phyloP scores from a whole-genome alignment of 169 alveolate genomes.

The Blepharisma undulans region DNA sequence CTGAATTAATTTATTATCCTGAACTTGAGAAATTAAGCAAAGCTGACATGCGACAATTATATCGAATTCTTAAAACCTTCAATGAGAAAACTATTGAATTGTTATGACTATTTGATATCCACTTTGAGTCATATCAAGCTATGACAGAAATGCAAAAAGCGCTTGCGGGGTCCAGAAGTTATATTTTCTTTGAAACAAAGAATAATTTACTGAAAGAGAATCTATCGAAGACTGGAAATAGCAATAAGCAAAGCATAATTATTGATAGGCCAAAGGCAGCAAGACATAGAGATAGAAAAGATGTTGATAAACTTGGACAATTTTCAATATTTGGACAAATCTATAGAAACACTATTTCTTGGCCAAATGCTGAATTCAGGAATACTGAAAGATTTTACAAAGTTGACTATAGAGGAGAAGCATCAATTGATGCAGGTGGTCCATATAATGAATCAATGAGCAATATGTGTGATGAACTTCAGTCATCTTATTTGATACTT shows the following conservation, averaged over 20 bases:
- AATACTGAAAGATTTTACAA: constrained; percentile 20
- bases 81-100: neutral
- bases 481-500: constrained; percentile 53
- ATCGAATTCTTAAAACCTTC: neutral
- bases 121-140: neutral
- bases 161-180: constrained; percentile 16
- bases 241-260: neutral
- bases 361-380: constrained; percentile 22
- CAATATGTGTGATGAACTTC: constrained; percentile 61
- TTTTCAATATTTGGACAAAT: constrained; percentile 37
- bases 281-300: neutral
- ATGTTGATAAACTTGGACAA: constrained; percentile 25
- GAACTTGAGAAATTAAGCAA: constrained; percentile 25
- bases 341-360: neutral
- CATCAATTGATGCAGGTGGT: constrained; percentile 64
- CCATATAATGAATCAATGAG: constrained; percentile 60
- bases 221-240: neutral
- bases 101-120: neutral
- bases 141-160: constrained; percentile 22
- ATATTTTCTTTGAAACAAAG: constrained; percentile 4
- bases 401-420: constrained; percentile 63
- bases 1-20: constrained; percentile 32
- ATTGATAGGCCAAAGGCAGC: constrained; percentile 37
- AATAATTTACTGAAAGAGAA: neutral
- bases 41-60: constrained; percentile 22